These are phyloP conservation scores for Phaeosphaeriaceae sp. DNA, from an alignment of 2,329 filamentous ascomycete genomes.

Conservation along the genomic window DNA sequence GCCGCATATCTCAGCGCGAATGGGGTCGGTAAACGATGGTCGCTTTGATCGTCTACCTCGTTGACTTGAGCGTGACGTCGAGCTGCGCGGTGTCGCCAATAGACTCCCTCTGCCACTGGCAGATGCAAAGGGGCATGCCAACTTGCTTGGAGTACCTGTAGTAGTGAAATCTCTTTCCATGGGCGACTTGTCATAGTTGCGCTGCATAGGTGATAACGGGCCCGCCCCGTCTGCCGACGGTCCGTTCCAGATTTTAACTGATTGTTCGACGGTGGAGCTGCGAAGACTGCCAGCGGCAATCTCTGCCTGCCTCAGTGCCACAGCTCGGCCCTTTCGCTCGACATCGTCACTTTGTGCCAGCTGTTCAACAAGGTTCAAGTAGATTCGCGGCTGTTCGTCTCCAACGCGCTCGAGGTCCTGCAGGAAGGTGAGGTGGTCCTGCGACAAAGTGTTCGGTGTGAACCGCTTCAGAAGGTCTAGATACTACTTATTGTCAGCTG, in stretches of 20 bases:
- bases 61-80: conserved; percentile 46
- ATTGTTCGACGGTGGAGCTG: conserved; percentile 28
- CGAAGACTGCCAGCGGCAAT: conserved; percentile 38
- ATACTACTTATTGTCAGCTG: conserved; percentile 43
- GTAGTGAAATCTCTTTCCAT: conserved; percentile 92
- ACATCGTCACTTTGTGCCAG: conserved; percentile 44
- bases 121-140: conserved; percentile 81
- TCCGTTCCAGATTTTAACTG: conserved; percentile 52
- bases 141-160: conserved; percentile 76
- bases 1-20: conserved; percentile 51
- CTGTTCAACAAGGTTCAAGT: conserved; percentile 43
- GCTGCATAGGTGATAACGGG: conserved; percentile 29
- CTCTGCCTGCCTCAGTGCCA: conserved; percentile 45
- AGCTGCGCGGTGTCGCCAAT: conserved; percentile 52
- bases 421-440: conserved; percentile 50
- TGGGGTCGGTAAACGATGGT: conserved; percentile 52
- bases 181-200: conserved; percentile 49
- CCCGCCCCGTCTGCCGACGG: conserved; percentile 41
- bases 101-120: conserved; percentile 54
- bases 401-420: conserved; percentile 47
- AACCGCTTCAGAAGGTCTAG: conserved; percentile 50
- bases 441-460: conserved; percentile 46
- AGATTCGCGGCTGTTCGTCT: conserved; percentile 32
- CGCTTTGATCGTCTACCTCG: conserved; percentile 48
- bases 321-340: conserved; percentile 41